A percentile compares a stretch with the other conserved stretches of the same genome.
Evolutionary conservation across 2,329 filamentous ascomycete genomes (phyloP).

Genomic region (Aspergillus proliferans): DNA sequence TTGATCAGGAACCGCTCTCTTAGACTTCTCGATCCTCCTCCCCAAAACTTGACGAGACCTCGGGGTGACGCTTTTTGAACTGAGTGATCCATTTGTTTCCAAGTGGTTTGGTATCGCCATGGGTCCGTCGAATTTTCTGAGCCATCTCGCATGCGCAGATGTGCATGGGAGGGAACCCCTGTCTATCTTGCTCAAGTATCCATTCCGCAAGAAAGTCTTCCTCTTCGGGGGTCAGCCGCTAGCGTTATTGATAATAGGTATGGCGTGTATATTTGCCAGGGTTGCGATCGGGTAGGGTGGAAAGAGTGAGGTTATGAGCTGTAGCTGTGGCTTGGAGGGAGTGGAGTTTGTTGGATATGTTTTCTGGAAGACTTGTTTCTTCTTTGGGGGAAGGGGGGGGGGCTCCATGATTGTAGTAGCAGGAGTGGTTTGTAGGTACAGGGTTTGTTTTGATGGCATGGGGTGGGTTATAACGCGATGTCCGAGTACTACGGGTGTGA

Average conservation of each 20-base stretch:
- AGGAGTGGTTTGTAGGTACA: not conserved
- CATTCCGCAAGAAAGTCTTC: not conserved
- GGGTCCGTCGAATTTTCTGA: not conserved
- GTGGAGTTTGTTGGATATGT: too few relatives aligned
- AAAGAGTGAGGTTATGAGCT: not conserved
- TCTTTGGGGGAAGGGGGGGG: too few relatives aligned
- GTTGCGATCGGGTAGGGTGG: not conserved
- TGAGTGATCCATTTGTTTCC: not conserved
- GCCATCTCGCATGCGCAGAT: not conserved
- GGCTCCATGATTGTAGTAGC: not conserved
- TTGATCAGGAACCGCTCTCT: too few relatives aligned
- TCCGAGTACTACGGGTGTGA: too few relatives aligned
- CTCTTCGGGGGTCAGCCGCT: not conserved
- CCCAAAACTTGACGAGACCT: not conserved
- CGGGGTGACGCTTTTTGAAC: not conserved
- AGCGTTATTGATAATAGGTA: not conserved
- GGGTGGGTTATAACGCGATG: not conserved
- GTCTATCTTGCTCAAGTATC: not conserved
- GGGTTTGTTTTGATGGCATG: not conserved
- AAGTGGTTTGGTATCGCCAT: not conserved
- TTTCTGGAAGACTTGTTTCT: not conserved
- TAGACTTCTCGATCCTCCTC: not conserved
- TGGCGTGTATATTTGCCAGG: not conserved
- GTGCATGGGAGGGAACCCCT: not conserved
- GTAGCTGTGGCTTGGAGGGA: not conserved